phyloP scores from a whole-genome alignment of 2,329 filamentous ascomycete species.

The Aureobasidium pullulans region DNA sequence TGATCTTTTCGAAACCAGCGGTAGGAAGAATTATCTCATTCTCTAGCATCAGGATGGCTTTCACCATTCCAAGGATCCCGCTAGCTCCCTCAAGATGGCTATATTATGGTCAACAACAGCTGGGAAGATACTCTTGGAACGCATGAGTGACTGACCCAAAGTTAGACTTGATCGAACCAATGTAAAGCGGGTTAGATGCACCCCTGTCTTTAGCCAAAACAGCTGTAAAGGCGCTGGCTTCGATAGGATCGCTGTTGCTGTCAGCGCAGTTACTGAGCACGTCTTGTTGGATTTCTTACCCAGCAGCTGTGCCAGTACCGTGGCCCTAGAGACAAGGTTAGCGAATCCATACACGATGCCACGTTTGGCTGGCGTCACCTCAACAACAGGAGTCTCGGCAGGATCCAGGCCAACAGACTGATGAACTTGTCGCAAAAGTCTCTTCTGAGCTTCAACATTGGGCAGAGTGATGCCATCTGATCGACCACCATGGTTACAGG shows the following conservation, averaged over 20 bases:
- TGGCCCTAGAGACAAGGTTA: conserved; percentile 14
- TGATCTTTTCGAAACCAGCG: conserved; percentile 20
- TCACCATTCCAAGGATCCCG: conserved; percentile 22
- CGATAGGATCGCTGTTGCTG: conserved; percentile 18
- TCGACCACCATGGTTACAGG: conserved; percentile 32
- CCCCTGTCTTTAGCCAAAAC: conserved; percentile 1
- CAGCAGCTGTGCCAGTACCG: conserved; percentile 23
- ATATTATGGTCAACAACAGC: too few relatives aligned
- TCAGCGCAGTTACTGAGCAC: neutral
- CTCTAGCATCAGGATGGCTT: conserved; percentile 22
- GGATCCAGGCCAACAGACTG: conserved; percentile 27
- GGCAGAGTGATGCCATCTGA: conserved; percentile 36
- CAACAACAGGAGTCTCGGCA: conserved; percentile 15
- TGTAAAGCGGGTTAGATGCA: conserved; percentile 11
- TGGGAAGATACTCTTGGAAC: too few relatives aligned
- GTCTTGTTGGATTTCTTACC: neutral
- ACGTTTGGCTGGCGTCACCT: conserved; percentile 11
- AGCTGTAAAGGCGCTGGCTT: conserved; percentile 19
- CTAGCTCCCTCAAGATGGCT: conserved; percentile 19
- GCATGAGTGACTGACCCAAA: conserved; percentile 18
- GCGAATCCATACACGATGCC: neutral
- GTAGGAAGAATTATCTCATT: conserved; percentile 22
- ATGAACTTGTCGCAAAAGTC: conserved; percentile 31
- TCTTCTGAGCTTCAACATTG: conserved; percentile 29
- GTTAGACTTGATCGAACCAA: conserved; percentile 24